Percentiles rank a stretch among this genome's conserved stretches.
Conservation (phyloP, 2,329 filamentous ascomycete genomes). For the Metarhizium rileyi region DNA sequence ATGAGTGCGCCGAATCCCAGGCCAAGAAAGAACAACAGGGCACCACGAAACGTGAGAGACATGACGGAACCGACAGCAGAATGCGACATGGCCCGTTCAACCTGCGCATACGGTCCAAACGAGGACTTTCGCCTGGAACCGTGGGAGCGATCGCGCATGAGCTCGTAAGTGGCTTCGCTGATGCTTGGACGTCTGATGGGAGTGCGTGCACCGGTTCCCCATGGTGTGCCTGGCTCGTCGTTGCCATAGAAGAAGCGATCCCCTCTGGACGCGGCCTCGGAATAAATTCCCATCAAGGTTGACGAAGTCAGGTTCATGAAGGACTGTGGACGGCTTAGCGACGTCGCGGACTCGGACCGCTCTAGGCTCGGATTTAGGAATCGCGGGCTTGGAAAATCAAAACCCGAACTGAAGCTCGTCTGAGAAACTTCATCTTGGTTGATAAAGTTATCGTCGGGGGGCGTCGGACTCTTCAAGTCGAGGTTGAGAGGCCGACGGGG, state of each 20-base stretch:
- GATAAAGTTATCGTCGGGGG: conserved; percentile 28
- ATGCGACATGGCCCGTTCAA: conserved; percentile 16
- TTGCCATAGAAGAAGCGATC: conserved; percentile 29
- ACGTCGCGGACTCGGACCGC: conserved; percentile 18
- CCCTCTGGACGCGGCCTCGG: conserved; percentile 45
- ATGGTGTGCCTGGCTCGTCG: conserved; percentile 59
- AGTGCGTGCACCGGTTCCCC: conserved; percentile 68
- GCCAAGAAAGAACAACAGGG: conserved; percentile 68
- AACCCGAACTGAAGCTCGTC: conserved; percentile 13
- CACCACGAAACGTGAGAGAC: conserved; percentile 46
- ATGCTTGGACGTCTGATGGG: conserved; percentile 39
- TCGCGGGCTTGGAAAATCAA: conserved; percentile 23
- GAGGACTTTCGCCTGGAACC: conserved; percentile 25
- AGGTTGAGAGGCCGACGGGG: conserved; percentile 64
- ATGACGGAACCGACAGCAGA: conserved; percentile 21
- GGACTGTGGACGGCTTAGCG: conserved; percentile 62
- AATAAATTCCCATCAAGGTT: conserved; percentile 87
- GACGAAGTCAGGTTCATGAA: conserved; percentile 80
- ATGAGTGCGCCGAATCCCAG: conserved; percentile 76
- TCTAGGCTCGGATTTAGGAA: conserved; percentile 36
- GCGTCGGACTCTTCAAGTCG: conserved; percentile 36
- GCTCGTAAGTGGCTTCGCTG: conserved; percentile 34
- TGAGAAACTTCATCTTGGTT: conserved; percentile 14
- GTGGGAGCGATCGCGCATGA: conserved; percentile 32
- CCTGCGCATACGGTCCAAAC: conserved; percentile 15